Base-by-base conservation (phyloP, 2,329 filamentous ascomycete genomes). In the Lecanicillium sp. region DNA sequence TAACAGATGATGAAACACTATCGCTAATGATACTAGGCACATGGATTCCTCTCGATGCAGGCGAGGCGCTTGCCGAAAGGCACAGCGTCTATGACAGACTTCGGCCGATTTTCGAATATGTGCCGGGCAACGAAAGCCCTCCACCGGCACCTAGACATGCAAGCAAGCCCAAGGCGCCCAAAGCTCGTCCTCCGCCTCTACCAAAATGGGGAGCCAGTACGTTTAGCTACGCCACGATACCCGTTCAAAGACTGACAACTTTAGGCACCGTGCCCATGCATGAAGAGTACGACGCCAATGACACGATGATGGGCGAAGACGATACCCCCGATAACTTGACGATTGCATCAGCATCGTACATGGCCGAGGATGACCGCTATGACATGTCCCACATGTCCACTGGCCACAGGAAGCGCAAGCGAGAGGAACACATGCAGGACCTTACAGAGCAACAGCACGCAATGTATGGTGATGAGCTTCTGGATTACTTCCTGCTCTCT, bases 401-500 rank as follows among this genome's bases (percentile, higher is more conserved):
- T n/a, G 71, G 70, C 17, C 73, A 74, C 46, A 66, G 74, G 44
- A 95, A 95, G 64, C 78, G 89, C 44, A 94, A 94, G 66, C 75
- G 87, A 17, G 74, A 81, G 40, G 81, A 77, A 47, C 59, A 66
- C 30, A 60, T 74, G 67, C 63, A 83, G 66, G 67, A 79, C 58
- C 54, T 77, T 44, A 79, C 77, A 7, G 86, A 94, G 47, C 84
- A 89, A 56, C 83, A 92, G 49, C 89, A 97, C 58, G 82, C 86
- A 19, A 71, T 94, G 17, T 98, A 95, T 62, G 87, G 88, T 13
- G 92, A 98, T 48, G 86, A 92, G 51, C 74, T 98, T 18, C 71
- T 98, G 27, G 92, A 98, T 60, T 98, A 97, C 64, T 98, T 97
- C 54, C 82, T 97, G 64, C 80, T 90, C 32, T 79, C 85, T 37